Conservation (phyloP, 257 asterid genomes). For the Phtheirospermum japonicum region DNA sequence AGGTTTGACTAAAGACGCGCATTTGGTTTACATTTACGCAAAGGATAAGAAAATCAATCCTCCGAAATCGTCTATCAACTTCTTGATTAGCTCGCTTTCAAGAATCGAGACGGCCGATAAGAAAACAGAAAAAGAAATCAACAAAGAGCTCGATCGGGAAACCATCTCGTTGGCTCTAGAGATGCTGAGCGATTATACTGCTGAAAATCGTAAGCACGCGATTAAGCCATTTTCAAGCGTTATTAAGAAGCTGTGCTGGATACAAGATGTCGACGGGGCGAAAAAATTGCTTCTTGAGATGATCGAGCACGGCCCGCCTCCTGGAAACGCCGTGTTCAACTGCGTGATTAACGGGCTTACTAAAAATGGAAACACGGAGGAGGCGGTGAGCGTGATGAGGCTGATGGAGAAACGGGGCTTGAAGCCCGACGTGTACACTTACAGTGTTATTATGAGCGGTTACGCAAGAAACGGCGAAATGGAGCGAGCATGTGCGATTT, state of each 20-base stretch:
- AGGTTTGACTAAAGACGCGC: slow-evolving; percentile 64
- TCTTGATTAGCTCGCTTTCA: slow-evolving; percentile 58
- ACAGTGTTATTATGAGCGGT: slow-evolving; percentile 69
- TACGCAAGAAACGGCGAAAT: slow-evolving; percentile 56
- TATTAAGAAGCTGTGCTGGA: slow-evolving; percentile 63
- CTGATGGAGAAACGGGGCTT: slow-evolving; percentile 76
- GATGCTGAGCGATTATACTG: slow-evolving; percentile 53
- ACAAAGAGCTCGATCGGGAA: slow-evolving; percentile 44
- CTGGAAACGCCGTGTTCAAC: slow-evolving; percentile 69
- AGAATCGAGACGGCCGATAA: slow-evolving; percentile 32
- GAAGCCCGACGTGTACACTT: slow-evolving; percentile 79
- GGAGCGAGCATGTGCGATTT: slow-evolving; percentile 70
- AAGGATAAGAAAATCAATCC: slow-evolving; percentile 53
- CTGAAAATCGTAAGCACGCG: slow-evolving; percentile 48
- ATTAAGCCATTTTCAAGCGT: slow-evolving; percentile 58
- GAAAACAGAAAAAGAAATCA: slow-evolving; percentile 29
- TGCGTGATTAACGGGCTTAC: slow-evolving; percentile 61
- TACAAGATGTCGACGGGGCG: slow-evolving; percentile 59
- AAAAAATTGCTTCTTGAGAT: slow-evolving; percentile 58
- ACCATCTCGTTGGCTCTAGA: slow-evolving; percentile 55
- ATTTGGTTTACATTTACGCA: slow-evolving; percentile 61
- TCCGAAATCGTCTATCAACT: slow-evolving; percentile 43
- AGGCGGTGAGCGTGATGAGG: slow-evolving; percentile 44
- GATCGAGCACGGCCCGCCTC: slow-evolving; percentile 77
- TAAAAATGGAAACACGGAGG: slow-evolving; percentile 61